Evolutionary conservation across 805 yeast species (phyloP).

Genomic region (Jamesozyma piceae): DNA sequence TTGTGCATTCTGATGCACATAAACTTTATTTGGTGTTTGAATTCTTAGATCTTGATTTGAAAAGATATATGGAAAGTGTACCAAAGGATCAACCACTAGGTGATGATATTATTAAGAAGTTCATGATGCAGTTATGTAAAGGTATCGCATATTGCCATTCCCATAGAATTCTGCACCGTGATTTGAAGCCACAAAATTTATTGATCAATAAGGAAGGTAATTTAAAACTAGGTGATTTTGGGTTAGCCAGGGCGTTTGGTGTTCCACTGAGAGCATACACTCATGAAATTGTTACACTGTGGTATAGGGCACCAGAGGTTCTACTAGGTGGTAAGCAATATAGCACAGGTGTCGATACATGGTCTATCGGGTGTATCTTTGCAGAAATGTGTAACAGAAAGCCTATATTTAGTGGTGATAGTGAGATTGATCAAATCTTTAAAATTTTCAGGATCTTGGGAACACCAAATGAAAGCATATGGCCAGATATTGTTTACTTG

Average conservation of each 20-base stretch:
- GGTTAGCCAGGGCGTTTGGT: constrained; percentile 94
- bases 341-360: constrained; percentile 93
- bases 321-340: constrained; percentile 89
- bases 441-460: constrained; percentile 92
- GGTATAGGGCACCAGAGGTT: constrained; percentile 98
- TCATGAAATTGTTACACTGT: constrained; percentile 92
- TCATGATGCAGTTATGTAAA: constrained; percentile 85
- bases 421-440: constrained; percentile 89
- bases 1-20: constrained; percentile 86
- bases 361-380: constrained; percentile 97
- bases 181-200: constrained; percentile 89
- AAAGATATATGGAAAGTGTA: constrained; percentile 85
- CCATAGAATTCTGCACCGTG: constrained; percentile 59
- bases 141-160: constrained; percentile 70
- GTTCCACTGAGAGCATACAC: constrained; percentile 96
- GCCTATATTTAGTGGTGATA: constrained; percentile 91
- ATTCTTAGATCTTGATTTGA: constrained; percentile 85
- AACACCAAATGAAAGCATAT: constrained; percentile 88
- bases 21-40: constrained; percentile 90
- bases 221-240: constrained; percentile 91
- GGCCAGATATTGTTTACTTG: constrained; percentile 92
- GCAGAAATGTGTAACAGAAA: constrained; percentile 99
- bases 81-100: constrained; percentile 86
- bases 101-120: constrained; percentile 71
- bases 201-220: constrained; percentile 85